These are phyloP conservation scores for Phytophthora europaea DNA, from an alignment of 352 stramenopile genomes.

Conservation along the genomic window DNA sequence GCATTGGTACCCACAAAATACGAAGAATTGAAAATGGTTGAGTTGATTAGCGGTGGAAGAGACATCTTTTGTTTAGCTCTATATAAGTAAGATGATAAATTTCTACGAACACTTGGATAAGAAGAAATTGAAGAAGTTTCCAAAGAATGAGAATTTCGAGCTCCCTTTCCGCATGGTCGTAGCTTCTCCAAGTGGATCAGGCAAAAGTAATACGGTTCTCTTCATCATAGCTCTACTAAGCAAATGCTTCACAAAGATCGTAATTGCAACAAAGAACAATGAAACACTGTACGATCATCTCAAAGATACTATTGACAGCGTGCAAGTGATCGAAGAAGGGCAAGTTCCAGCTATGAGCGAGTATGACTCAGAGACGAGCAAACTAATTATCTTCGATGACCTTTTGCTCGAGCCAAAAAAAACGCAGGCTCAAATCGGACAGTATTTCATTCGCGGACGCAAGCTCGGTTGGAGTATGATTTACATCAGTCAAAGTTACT, in stretches of 20 bases:
- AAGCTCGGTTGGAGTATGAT: slow-evolving; percentile 9
- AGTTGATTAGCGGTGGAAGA: slow-evolving; percentile 20
- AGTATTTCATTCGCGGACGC: slow-evolving; percentile 16
- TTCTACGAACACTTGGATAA: slow-evolving; percentile 24
- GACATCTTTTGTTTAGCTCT: slow-evolving; percentile 6
- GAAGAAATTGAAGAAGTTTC: slow-evolving; percentile 26
- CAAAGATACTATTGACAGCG: slow-evolving; percentile 18
- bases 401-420: not conserved
- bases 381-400: slow-evolving; percentile 25
- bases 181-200: slow-evolving; percentile 1
- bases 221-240: slow-evolving; percentile 20
- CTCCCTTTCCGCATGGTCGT: slow-evolving; percentile 9
- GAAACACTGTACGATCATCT: slow-evolving; percentile 28
- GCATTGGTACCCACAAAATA: not conserved
- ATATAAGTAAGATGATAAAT: slow-evolving; percentile 21
- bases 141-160: slow-evolving; percentile 26
- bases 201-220: slow-evolving; percentile 22
- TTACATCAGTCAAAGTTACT: slow-evolving; percentile 24
- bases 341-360: slow-evolving; percentile 13
- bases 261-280: slow-evolving; percentile 21
- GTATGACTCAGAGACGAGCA: slow-evolving; percentile 22
- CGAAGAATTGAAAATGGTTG: not conserved
- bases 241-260: slow-evolving; percentile 28
- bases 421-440: slow-evolving; percentile 21
- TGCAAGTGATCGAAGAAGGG: slow-evolving; percentile 16